phyloP scores from a whole-genome alignment of 208 protist genomes.

The Porcisia hertigi region DNA sequence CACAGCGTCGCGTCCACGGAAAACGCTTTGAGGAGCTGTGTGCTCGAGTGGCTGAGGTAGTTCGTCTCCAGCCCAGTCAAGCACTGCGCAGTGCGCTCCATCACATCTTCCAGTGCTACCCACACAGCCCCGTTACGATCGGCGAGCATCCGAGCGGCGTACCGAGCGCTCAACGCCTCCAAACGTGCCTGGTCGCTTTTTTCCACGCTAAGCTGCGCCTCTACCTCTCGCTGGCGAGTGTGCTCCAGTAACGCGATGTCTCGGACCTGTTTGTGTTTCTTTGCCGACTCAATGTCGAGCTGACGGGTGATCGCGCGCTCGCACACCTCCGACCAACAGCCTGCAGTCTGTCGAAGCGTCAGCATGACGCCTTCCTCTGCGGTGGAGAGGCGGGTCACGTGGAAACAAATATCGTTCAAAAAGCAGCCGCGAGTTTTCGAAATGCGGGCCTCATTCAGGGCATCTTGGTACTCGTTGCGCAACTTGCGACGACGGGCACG shows the following conservation, averaged over 20 bases:
- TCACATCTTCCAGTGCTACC: slow-evolving; percentile 37
- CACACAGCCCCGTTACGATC: slow-evolving; percentile 28
- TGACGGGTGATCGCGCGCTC: slow-evolving; percentile 64
- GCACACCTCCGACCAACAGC: slow-evolving; percentile 79
- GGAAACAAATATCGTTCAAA: slow-evolving; percentile 27
- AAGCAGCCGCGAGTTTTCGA: slow-evolving; percentile 21
- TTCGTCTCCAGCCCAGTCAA: slow-evolving; percentile 44
- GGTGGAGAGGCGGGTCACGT: slow-evolving; percentile 29
- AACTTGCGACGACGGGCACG: slow-evolving; percentile 31
- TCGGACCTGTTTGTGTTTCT: slow-evolving; percentile 33
- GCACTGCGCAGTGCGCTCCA: slow-evolving; percentile 30
- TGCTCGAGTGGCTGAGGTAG: slow-evolving; percentile 28
- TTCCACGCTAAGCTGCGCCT: slow-evolving; percentile 47
- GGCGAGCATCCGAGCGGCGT: slow-evolving; percentile 19
- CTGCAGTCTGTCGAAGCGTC: slow-evolving; percentile 49
- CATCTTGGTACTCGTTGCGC: slow-evolving; percentile 59
- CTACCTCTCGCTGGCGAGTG: slow-evolving; percentile 44
- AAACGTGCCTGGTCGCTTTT: slow-evolving; percentile 61
- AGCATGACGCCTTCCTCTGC: slow-evolving; percentile 59
- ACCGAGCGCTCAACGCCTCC: slow-evolving; percentile 36
- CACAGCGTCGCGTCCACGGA: slow-evolving; percentile 26
- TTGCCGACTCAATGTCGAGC: slow-evolving; percentile 51
- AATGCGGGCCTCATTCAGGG: slow-evolving; percentile 18
- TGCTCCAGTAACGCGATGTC: slow-evolving; percentile 49
- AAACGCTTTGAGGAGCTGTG: slow-evolving; percentile 41